Percentiles rank a stretch among this genome's conserved stretches.
These are phyloP conservation scores for Populus simonii DNA, from an alignment of 345 rosid genomes.

Conservation along the genomic window DNA sequence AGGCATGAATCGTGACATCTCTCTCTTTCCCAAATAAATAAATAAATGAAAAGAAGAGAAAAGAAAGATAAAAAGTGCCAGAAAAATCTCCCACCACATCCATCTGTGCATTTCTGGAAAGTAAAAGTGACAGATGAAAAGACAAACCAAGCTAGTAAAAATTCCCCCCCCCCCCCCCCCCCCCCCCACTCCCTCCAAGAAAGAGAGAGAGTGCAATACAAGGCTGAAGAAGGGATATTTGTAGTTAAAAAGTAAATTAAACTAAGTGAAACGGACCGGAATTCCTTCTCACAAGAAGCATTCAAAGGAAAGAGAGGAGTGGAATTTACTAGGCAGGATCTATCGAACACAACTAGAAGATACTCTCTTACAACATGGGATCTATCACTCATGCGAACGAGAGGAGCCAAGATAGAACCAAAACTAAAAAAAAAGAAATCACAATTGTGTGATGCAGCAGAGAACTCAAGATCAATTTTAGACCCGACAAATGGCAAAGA, in stretches of 20 bases:
- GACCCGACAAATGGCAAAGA: background rate
- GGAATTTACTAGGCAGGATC: conserved; percentile 12
- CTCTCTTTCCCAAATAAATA: background rate
- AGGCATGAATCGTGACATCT: background rate
- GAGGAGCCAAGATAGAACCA: background rate
- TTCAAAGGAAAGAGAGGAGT: background rate
- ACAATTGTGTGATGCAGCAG: background rate
- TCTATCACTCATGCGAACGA: background rate
- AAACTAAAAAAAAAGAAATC: background rate
- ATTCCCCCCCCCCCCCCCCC: background rate
- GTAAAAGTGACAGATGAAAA: conserved; percentile 12
- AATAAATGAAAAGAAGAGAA: background rate
- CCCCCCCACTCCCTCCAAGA: background rate
- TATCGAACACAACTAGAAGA: conserved; percentile 22
- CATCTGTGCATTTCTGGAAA: conserved; percentile 1
- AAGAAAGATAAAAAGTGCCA: background rate
- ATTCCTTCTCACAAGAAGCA: background rate
- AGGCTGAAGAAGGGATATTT: background rate
- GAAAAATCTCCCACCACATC: background rate
- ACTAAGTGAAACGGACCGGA: background rate
- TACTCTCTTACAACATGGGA: background rate
- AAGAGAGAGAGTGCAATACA: background rate
- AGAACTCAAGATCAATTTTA: background rate
- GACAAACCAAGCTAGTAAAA: background rate
- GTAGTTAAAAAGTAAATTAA: background rate